phyloP scores from a whole-genome alignment of 208 protist species.

The Endotrypanum monterogeii region DNA sequence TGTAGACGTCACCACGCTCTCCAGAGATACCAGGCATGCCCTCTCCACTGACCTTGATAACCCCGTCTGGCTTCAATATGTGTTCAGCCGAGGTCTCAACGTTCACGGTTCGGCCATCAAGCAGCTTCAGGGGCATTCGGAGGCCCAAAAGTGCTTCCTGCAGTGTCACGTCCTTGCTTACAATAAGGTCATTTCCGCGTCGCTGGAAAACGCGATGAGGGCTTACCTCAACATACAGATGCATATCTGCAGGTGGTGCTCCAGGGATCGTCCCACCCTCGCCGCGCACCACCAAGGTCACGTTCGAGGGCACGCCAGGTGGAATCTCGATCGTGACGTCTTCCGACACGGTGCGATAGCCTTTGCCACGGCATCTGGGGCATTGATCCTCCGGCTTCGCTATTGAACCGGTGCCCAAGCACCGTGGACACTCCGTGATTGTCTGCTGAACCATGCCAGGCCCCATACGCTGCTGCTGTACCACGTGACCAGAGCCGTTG shows the following conservation, averaged over 20 bases:
- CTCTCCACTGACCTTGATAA: slow-evolving; percentile 82
- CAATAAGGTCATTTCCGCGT: slow-evolving; percentile 94
- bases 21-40: slow-evolving; percentile 81
- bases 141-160: slow-evolving; percentile 94
- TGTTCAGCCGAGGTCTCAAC: slow-evolving; percentile 65
- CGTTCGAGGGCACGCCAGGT: slow-evolving; percentile 94
- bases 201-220: slow-evolving; percentile 93
- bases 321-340: slow-evolving; percentile 96
- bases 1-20: slow-evolving; percentile 82
- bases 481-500: slow-evolving; percentile 91
- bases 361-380: slow-evolving; percentile 93
- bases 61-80: slow-evolving; percentile 74
- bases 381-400: slow-evolving; percentile 96
- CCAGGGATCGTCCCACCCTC: slow-evolving; percentile 95
- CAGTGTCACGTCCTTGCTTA: slow-evolving; percentile 92
- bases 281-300: slow-evolving; percentile 95
- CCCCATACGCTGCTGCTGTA: slow-evolving; percentile 94
- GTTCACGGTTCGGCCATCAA: slow-evolving; percentile 91
- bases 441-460: slow-evolving; percentile 97
- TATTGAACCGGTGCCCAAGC: slow-evolving; percentile 92
- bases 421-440: slow-evolving; percentile 90
- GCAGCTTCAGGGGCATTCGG: slow-evolving; percentile 84
- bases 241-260: slow-evolving; percentile 95
- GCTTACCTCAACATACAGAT: slow-evolving; percentile 95
- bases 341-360: slow-evolving; percentile 91